Base-by-base conservation (phyloP, 2,329 filamentous ascomycete species). In the Fusarium sp. region DNA sequence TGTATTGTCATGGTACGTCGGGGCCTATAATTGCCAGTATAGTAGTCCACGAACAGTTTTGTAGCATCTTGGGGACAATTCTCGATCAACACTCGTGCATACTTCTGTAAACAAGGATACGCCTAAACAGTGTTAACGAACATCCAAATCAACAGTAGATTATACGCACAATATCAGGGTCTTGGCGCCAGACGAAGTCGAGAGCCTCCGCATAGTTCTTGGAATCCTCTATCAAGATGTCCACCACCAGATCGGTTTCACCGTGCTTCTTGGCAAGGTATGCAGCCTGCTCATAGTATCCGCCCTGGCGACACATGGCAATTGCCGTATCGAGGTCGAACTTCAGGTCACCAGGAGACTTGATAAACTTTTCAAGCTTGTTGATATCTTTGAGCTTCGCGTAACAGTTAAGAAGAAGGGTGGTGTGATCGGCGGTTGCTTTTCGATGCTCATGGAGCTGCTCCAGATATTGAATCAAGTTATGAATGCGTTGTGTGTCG, bases 261-360 rank as follows among this genome's bases (percentile, higher is more conserved):
- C 93, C 92, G 76, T 99, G 94, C 79, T 98, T 95, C 62, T 94
- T 93, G 9, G 97, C 96, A 40, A 99, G 86, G 75, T 97, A 99
- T 6, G 95, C 96, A 16, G 96, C 96, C 82, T 99, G 97, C 63
- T 98, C 94, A 75, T 91, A 97, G 80, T 99, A 99, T 1, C 96
- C 95, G 13, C 95, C 96, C 81, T 99, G 96, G 28, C 97, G 89
- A 77, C 96, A 99, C 94, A 99, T 98, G 3, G 92, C 89, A 69
- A 99, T 99, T 16, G 96, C 96, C 2, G 96, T 99, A 72, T 99
- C 96, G 4, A 98, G 85, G 78, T 99, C 96, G 75, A 99, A 99
- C 75, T 97, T 98, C 43, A 98, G 87, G 74, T 98, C 94, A 4
- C 93, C 94, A 0, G 95, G 94, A 28, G 94, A 94, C 77, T 97